These are phyloP conservation scores for Rosa lucieae DNA, from an alignment of 306 rosid species.

Conservation along the genomic window DNA sequence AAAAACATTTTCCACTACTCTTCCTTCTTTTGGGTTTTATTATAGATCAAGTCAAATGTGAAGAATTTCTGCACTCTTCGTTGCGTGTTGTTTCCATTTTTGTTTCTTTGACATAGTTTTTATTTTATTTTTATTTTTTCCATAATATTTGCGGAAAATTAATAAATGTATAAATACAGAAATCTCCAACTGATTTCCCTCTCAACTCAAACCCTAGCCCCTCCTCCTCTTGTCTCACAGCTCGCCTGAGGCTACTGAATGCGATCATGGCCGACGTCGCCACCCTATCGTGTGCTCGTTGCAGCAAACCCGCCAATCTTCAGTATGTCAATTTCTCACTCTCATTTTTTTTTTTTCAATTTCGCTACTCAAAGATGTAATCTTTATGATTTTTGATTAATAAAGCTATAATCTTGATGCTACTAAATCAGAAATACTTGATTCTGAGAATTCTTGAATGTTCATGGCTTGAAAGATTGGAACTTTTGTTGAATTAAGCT, in stretches of 20 bases:
- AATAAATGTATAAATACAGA: not conserved
- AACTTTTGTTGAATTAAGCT: not conserved
- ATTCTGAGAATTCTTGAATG: not conserved
- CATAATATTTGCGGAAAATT: not conserved
- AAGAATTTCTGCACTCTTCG: no score
- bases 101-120: no score
- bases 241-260: not conserved
- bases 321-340: conserved; percentile 49
- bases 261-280: conserved; percentile 51
- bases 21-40: no score
- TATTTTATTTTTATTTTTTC: not conserved
- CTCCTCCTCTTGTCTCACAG: not conserved
- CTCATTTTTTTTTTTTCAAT: not conserved
- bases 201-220: not conserved
- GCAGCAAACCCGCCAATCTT: conserved; percentile 79
- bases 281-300: conserved; percentile 58
- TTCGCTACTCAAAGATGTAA: not conserved
- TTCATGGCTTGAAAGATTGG: not conserved
- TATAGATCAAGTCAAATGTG: no score
- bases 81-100: not conserved
- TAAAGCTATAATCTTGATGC: not conserved
- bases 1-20: no score
- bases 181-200: not conserved
- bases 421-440: not conserved
- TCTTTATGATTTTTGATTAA: not conserved